Evolutionary conservation across 2,329 filamentous ascomycete genomes (phyloP), one percentile per base, ranked within the genome.

Genomic region (Penicillium sp.): DNA sequence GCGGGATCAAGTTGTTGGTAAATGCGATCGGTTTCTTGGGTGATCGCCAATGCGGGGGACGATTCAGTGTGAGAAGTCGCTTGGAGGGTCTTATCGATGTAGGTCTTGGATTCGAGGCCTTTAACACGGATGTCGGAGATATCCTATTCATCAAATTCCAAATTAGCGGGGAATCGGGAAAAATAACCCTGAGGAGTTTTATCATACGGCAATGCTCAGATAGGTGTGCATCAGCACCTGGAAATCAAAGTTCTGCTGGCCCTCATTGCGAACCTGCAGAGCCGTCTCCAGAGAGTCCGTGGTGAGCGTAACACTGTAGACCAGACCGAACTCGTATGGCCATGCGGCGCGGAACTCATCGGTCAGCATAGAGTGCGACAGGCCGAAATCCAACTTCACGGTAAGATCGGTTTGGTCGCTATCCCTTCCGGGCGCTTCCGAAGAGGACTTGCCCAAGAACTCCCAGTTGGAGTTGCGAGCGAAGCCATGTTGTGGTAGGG

Each of bases 351-450:
- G 86, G 65, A 84, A 83, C 43, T 87, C 83, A 0, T 88, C 86
- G 64, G 83, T 84, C 57, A 97, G 80, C 70, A 88, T 89, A 51
- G 84, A 82, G 29, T 86, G 84, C 51, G 89, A 91, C 36, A 99
- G 86, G 29, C 93, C 94, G 75, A 99, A 97, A 79, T 99, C 94
- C 60, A 99, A 87, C 82, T 96, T 97, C 64, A 97, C 88, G 49
- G 87, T 88, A 69, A 86, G 81, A 70, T 90, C 83, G 61, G 79
- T 79, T 45, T 75, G 57, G 65, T 77, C 70, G 57, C 70, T 71
- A 53, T 61, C 62, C 9, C 54, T 65, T 48, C 58, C 63, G 19
- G 65, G 57, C 9, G 76, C 77, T 61, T 76, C 71, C 50, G 75
- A 71, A 13, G 75, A 71, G 59, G 75, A 77, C 66, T 77, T 79